These are phyloP conservation scores for Lachancea sp. DNA, from an alignment of 805 yeast species.

Conservation along the genomic window DNA sequence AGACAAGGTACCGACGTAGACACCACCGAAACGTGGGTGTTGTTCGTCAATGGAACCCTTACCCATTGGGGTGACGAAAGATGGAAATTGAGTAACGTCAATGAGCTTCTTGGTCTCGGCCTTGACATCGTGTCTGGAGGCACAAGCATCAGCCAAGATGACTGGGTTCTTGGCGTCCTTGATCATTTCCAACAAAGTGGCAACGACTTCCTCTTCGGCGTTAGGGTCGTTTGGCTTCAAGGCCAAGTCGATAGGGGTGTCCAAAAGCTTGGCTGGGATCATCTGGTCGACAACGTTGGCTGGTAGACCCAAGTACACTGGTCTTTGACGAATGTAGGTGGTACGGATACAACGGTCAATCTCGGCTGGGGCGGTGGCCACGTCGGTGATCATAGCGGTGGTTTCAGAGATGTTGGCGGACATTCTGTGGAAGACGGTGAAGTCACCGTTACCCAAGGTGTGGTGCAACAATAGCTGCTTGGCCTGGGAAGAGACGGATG, in stretches of 20 bases:
- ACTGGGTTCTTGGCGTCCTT: conserved; percentile 59
- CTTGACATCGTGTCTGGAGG: conserved; percentile 65
- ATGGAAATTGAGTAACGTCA: conserved; percentile 67
- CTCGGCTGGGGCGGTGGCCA: conserved; percentile 57
- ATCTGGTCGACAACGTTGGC: conserved; percentile 67
- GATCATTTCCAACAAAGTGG: conserved; percentile 46
- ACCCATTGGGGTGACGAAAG: conserved; percentile 87
- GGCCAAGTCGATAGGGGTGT: conserved; percentile 58
- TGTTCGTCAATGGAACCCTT: conserved; percentile 72
- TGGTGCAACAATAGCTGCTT: conserved; percentile 71
- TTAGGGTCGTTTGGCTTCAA: conserved; percentile 52
- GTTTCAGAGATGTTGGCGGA: conserved; percentile 65
- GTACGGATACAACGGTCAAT: conserved; percentile 70
- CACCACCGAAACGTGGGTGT: conserved; percentile 73
- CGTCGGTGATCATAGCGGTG: conserved; percentile 56
- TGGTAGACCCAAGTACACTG: conserved; percentile 78
- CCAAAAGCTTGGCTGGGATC: conserved; percentile 51
- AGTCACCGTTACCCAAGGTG: conserved; percentile 79
- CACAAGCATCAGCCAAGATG: conserved; percentile 82
- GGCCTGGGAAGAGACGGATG: conserved; percentile 67
- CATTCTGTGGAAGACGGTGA: conserved; percentile 74
- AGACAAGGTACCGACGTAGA: conserved; percentile 77
- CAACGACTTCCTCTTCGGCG: conserved; percentile 59
- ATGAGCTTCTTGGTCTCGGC: conserved; percentile 59
- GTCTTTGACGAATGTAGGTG: conserved; percentile 67